These are phyloP conservation scores for Solanum dulcamara DNA, from an alignment of 257 asterid species.

Conservation along the genomic window DNA sequence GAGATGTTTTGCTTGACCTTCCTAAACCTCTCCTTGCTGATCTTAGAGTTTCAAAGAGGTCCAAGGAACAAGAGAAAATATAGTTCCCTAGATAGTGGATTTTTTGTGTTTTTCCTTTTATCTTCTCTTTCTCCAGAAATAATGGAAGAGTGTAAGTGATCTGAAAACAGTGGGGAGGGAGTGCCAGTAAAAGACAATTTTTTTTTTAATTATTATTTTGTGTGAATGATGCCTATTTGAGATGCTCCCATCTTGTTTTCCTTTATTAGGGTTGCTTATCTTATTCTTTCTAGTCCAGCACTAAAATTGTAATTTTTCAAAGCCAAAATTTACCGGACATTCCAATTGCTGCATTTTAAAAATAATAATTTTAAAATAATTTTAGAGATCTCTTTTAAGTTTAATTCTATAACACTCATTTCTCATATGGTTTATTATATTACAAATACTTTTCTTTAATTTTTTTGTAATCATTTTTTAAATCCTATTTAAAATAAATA, in stretches of 20 bases:
- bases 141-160: not conserved
- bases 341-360: not conserved
- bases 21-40: constrained; percentile 38
- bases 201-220: not conserved
- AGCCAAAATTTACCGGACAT: not conserved
- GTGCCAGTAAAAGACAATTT: not conserved
- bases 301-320: not conserved
- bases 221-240: not conserved
- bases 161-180: not conserved
- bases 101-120: not conserved
- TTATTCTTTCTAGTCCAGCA: not conserved
- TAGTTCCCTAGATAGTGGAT: not conserved
- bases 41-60: constrained; percentile 49
- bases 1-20: constrained; percentile 32
- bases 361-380: no score
- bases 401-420: no score
- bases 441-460: no score
- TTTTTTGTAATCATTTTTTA: no score
- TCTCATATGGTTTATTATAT: no score
- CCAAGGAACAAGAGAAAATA: constrained; percentile 36
- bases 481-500: no score
- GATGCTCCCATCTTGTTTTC: no score
- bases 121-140: not conserved
- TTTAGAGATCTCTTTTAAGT: no score
- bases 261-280: no score